A percentile compares a stretch with the other conserved stretches of the same genome.
phyloP scores from a whole-genome alignment of 2,329 filamentous ascomycete genomes.

The Neofusicoccum sp. region DNA sequence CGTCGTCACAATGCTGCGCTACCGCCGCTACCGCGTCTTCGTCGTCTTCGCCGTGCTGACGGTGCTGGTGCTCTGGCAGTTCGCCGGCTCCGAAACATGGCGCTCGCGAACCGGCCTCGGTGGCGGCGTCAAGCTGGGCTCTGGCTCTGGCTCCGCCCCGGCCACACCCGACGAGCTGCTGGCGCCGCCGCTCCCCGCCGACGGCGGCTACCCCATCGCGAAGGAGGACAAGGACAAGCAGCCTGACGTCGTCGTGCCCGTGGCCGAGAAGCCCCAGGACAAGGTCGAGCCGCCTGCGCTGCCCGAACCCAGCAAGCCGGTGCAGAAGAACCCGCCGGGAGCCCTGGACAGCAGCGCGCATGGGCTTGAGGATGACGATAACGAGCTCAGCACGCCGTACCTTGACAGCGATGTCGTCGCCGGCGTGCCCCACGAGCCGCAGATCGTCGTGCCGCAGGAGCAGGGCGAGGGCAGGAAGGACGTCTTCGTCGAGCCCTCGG shows the following conservation, averaged over 20 bases:
- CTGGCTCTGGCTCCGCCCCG: neutral
- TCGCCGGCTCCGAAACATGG: conserved; percentile 47
- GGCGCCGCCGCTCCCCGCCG: conserved; percentile 21
- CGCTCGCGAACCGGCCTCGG: conserved; percentile 21
- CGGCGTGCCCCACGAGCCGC: neutral
- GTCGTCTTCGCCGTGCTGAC: conserved; percentile 55
- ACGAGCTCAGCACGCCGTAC: neutral
- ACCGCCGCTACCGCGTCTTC: conserved; percentile 62
- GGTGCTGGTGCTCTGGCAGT: conserved; percentile 55
- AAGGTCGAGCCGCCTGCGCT: conserved; percentile 12
- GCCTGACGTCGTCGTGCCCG: conserved; percentile 31
- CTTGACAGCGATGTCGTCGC: neutral
- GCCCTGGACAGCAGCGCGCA: neutral
- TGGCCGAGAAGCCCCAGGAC: conserved; percentile 26
- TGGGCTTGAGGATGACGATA: neutral
- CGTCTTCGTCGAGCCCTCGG: neutral
- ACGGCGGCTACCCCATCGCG: conserved; percentile 23
- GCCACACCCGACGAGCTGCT: conserved; percentile 3
- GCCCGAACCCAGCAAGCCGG: conserved; percentile 8
- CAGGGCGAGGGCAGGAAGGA: conserved; percentile 14
- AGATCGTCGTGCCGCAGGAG: conserved; percentile 4
- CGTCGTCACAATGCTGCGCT: conserved; percentile 53
- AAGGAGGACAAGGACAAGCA: conserved; percentile 28
- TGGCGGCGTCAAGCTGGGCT: conserved; percentile 1
- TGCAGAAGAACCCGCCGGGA: conserved; percentile 9